phyloP scores from a whole-genome alignment of 805 yeast species.

The Geotrichum ghanense region DNA sequence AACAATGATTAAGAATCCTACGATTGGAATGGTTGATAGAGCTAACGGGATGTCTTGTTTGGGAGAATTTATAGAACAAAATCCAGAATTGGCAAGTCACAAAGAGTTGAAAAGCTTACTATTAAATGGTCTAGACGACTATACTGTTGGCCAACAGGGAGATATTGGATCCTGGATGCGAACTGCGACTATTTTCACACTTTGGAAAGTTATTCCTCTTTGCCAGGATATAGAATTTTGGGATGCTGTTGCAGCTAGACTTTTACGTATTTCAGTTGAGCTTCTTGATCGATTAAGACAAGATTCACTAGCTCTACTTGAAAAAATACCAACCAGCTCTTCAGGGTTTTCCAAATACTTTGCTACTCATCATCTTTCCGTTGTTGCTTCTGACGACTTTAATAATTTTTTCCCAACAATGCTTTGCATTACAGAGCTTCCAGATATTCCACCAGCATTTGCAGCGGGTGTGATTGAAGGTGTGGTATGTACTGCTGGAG shows the following conservation, averaged over 20 bases:
- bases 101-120: conserved; percentile 10
- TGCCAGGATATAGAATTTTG: background rate
- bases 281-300: conserved; percentile 43
- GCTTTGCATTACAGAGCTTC: conserved; percentile 11
- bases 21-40: background rate
- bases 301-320: conserved; percentile 31
- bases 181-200: conserved; percentile 33
- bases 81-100: background rate
- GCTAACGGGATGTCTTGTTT: background rate
- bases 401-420: conserved; percentile 10
- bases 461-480: conserved; percentile 11
- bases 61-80: background rate
- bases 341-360: background rate
- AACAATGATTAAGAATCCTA: background rate
- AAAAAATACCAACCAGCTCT: background rate
- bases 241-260: background rate
- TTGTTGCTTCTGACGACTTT: background rate
- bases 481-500: conserved; percentile 24
- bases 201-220: conserved; percentile 25
- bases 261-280: conserved; percentile 53
- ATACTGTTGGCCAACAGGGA: conserved; percentile 70
- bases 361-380: background rate
- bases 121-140: conserved; percentile 50
- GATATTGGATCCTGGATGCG: conserved; percentile 84
- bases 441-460: conserved; percentile 3